Percentiles rank a stretch among this genome's conserved stretches.
phyloP scores from a whole-genome alignment of 345 rosid species.

The Melaleuca quinquenervia region DNA sequence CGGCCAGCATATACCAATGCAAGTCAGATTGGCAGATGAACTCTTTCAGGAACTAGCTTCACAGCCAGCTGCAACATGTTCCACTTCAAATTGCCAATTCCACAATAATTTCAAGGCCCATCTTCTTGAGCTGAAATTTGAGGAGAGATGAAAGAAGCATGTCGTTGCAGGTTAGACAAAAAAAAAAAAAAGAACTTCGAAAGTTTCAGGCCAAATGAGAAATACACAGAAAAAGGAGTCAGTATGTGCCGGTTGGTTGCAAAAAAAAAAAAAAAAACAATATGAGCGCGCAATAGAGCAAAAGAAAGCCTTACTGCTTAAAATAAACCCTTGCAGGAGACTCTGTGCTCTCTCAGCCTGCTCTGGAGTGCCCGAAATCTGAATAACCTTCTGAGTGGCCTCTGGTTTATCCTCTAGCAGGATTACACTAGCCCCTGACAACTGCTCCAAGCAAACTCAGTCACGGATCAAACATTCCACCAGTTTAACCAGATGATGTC shows the following conservation, averaged over 20 bases:
- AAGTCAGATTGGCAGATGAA: not conserved
- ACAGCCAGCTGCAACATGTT: not conserved
- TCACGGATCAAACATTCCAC: not conserved
- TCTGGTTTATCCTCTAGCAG: slow-evolving; percentile 71
- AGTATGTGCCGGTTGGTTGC: not conserved
- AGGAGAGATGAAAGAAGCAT: not conserved
- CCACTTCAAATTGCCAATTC: not conserved
- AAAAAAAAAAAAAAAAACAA: no score
- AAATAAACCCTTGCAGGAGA: slow-evolving; percentile 91
- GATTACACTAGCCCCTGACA: slow-evolving; percentile 86
- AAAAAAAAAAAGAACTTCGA: not conserved
- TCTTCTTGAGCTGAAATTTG: slow-evolving; percentile 7
- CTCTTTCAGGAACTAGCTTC: not conserved
- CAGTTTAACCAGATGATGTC: not conserved
- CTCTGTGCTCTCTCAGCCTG: slow-evolving; percentile 97
- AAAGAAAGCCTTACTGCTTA: slow-evolving; percentile 64
- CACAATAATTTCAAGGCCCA: not conserved
- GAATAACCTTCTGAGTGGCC: slow-evolving; percentile 55
- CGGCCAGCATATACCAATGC: not conserved
- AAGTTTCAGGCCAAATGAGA: not conserved
- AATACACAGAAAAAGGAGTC: not conserved
- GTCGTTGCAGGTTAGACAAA: not conserved
- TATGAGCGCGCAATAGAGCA: not conserved
- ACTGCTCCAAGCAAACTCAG: slow-evolving; percentile 24
- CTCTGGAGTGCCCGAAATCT: slow-evolving; percentile 91